phyloP scores from a whole-genome alignment of 768 basidiomycete genomes.

The Leccinum imitatum region DNA sequence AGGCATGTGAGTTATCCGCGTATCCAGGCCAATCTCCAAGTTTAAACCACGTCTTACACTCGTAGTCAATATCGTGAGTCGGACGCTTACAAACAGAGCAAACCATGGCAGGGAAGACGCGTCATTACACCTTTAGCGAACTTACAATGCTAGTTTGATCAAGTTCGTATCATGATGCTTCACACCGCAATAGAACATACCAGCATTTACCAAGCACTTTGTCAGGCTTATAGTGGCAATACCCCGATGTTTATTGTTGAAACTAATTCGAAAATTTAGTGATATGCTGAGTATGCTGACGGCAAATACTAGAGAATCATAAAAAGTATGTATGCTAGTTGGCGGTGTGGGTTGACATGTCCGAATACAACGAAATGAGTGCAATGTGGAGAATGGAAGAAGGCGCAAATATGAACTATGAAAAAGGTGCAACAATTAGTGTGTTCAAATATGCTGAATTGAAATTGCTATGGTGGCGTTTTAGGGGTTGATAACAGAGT shows the following conservation, averaged over 20 bases:
- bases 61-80: constrained; percentile 78
- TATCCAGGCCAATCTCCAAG: constrained; percentile 1
- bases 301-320: constrained; percentile 17
- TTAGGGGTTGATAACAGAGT: constrained; percentile 11
- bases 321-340: constrained; percentile 17
- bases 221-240: constrained; percentile 2
- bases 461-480: constrained; percentile 8
- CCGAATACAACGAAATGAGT: constrained; percentile 15
- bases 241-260: constrained; percentile 15
- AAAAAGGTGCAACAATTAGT: constrained; percentile 18
- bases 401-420: constrained; percentile 19
- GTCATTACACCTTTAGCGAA: constrained; percentile 9
- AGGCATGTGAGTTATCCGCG: constrained; percentile 63
- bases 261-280: constrained; percentile 7
- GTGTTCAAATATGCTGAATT: constrained; percentile 4
- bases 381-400: constrained; percentile 5
- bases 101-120: constrained; percentile 25
- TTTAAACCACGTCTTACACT: background rate
- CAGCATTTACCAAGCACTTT: background rate
- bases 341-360: constrained; percentile 8
- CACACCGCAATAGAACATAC: constrained; percentile 5
- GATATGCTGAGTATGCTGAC: constrained; percentile 16
- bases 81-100: constrained; percentile 61
- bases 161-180: background rate
- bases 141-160: background rate